A percentile compares a stretch with the other conserved stretches of the same genome.
Evolutionary conservation across 169 alveolate genomes (phyloP).

Genomic region (Plasmodium relictum): DNA sequence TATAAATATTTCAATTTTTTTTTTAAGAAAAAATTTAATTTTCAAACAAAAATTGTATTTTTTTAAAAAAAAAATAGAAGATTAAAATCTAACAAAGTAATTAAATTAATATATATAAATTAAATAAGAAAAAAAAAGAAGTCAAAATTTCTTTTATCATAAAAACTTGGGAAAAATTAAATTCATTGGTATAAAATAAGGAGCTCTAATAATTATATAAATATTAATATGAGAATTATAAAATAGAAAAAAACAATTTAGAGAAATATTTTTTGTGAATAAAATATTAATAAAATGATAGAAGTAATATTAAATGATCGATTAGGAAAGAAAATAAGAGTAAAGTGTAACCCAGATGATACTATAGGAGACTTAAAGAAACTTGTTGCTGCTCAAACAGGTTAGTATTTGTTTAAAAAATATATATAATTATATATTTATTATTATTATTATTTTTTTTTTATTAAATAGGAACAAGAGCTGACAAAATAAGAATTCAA

Average conservation of each 20-base stretch:
- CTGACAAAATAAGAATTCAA: conserved; percentile 97
- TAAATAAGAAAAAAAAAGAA: too few species aligned
- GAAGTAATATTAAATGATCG: conserved; percentile 98
- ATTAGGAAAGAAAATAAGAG: conserved; percentile 97
- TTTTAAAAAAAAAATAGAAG: too few species aligned
- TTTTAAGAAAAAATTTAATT: too few species aligned
- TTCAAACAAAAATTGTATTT: too few species aligned
- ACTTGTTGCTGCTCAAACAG: conserved; percentile 98
- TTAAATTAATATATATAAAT: too few species aligned
- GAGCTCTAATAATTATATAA: not conserved
- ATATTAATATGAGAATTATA: not conserved
- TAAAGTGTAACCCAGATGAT: conserved; percentile 97
- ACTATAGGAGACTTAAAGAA: conserved; percentile 97
- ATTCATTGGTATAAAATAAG: too few species aligned
- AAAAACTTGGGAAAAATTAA: too few species aligned
- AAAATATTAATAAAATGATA: conserved; percentile 79
- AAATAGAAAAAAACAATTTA: not conserved
- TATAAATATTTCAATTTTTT: too few species aligned
- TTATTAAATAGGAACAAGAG: conserved; percentile 92
- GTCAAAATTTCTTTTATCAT: too few species aligned
- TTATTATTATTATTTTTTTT: not conserved
- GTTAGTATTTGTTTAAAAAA: conserved; percentile 72
- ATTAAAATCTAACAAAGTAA: too few species aligned
- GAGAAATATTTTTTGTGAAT: not conserved
- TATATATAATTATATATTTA: conserved; percentile 11